Base-by-base conservation (phyloP, 2,329 filamentous ascomycete species). In the Ophiocordyceps camponoti-floridani region DNA sequence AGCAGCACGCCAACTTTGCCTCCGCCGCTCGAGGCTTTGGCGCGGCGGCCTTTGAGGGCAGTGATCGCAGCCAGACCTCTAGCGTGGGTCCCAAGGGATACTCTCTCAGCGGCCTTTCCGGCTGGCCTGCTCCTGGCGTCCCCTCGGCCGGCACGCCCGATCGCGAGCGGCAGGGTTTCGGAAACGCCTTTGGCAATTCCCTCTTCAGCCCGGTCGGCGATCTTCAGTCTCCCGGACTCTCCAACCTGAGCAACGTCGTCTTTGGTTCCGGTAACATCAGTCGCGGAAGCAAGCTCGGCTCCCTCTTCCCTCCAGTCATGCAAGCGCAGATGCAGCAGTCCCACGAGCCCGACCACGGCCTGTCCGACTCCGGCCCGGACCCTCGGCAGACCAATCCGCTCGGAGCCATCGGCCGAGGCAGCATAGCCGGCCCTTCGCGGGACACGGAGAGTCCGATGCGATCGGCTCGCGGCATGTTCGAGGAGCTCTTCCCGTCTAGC, bases 31-130 rank as follows among this genome's bases (percentile, higher is more conserved):
- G 68, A 49, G 69, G 70, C 16, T 79, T 70, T 42, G 60, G 61
- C 51, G 57, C 60, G 51, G 66, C 65, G 52, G 66, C 62, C 46
- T 73, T 75, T 52, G 79, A 85, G 44, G 82, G 81, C 5, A 85
- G 87, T 52, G 89, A 96, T 58, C 81, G 89, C 18, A 95, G 88
- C 58, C 87, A 94, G 60, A 94, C 85, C 0, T 94, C 88, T 0
- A 94, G 88, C 56, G 83, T 82, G 16, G 84, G 85, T 12, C 77
- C 83, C 40, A 84, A 86, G 54, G 79, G 73, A 10, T 94, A 85
- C 51, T 69, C 79, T 12, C 58, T 85, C 6, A 73, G 72, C 42
- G 75, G 72, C 26, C 62, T 85, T 35, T 69, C 70, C 2, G 77
- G 79, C 44, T 82, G 80, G 65, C 68, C 76, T 44, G 69, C 71